Conservation (phyloP, 1,284 basidiomycete species). For the Singerocomus rubriflavus region DNA sequence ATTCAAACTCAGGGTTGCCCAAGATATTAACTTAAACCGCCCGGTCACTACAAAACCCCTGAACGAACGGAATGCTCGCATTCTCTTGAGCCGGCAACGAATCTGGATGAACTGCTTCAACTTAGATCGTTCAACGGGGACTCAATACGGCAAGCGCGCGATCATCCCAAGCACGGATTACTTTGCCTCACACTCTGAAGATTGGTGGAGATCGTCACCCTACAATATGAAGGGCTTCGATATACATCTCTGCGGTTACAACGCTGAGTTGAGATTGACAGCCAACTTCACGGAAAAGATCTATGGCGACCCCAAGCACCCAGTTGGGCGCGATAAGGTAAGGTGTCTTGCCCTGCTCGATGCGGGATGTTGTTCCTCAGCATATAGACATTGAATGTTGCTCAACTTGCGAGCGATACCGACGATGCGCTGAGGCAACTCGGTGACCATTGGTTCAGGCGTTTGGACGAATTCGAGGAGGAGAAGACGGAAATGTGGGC, state of each 20-base stretch:
- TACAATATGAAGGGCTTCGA: constrained; percentile 72
- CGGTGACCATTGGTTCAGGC: constrained; percentile 52
- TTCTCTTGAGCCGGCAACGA: constrained; percentile 82
- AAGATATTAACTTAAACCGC: constrained; percentile 79
- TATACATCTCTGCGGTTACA: constrained; percentile 73
- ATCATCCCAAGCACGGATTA: constrained; percentile 75
- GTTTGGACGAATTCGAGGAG: constrained; percentile 49
- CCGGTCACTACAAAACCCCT: constrained; percentile 64
- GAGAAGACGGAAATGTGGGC: constrained; percentile 46
- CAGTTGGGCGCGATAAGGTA: constrained; percentile 71
- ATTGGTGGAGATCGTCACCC: constrained; percentile 70
- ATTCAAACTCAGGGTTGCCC: constrained; percentile 56
- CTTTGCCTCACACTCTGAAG: constrained; percentile 66
- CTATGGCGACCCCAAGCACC: constrained; percentile 70
- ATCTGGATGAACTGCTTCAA: constrained; percentile 88
- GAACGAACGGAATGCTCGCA: constrained; percentile 73
- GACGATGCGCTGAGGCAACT: constrained; percentile 61
- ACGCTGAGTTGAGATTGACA: constrained; percentile 64
- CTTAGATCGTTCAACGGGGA: constrained; percentile 75
- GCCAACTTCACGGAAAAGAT: constrained; percentile 59
- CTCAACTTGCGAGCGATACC: constrained; percentile 57
- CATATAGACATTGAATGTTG: constrained; percentile 54
- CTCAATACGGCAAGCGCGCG: constrained; percentile 80
- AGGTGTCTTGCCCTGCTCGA: neutral
- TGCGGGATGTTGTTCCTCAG: constrained; percentile 7